Evolutionary conservation across 1,139 yeast species (phyloP).

Genomic region (Yamadazyma conglobata): DNA sequence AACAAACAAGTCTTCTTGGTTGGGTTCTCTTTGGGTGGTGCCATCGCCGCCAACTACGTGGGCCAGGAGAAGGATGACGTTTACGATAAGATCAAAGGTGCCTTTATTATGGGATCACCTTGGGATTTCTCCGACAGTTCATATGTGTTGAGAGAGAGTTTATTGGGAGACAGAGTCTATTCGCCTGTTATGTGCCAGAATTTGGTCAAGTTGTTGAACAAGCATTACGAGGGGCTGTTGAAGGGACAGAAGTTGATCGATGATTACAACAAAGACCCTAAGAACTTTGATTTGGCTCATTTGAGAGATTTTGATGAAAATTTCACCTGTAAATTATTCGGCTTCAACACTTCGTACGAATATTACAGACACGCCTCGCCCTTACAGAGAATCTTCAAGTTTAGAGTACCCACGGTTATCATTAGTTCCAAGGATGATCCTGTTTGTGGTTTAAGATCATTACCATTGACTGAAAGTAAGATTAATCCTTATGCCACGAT

Average conservation of each 20-base stretch:
- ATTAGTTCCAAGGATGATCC: constrained; percentile 57
- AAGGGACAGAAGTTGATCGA: constrained; percentile 24
- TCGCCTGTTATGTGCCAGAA: constrained; percentile 54
- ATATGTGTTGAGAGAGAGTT: constrained; percentile 36
- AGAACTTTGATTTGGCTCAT: constrained; percentile 27
- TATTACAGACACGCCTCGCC: constrained; percentile 57
- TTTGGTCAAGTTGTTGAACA: constrained; percentile 39
- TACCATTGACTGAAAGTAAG: constrained; percentile 59
- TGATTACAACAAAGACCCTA: constrained; percentile 32
- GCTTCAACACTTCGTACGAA: constrained; percentile 50
- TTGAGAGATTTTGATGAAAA: constrained; percentile 47
- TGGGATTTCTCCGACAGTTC: constrained; percentile 55
- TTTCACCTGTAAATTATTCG: constrained; percentile 53
- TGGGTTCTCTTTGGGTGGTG: constrained; percentile 59
- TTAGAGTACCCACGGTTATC: constrained; percentile 52
- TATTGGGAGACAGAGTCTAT: constrained; percentile 46
- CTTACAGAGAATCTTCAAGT: constrained; percentile 41
- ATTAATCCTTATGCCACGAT: constrained; percentile 68
- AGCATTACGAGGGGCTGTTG: constrained; percentile 38
- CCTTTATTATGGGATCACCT: constrained; percentile 50
- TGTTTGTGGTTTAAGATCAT: constrained; percentile 46
- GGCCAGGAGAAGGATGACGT: constrained; percentile 47
- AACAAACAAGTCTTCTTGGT: constrained; percentile 47
- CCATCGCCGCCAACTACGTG: constrained; percentile 52
- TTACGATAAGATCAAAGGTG: constrained; percentile 41